phyloP scores from a whole-genome alignment of 2,329 filamentous ascomycete genomes.

The Xylariaceae sp. region DNA sequence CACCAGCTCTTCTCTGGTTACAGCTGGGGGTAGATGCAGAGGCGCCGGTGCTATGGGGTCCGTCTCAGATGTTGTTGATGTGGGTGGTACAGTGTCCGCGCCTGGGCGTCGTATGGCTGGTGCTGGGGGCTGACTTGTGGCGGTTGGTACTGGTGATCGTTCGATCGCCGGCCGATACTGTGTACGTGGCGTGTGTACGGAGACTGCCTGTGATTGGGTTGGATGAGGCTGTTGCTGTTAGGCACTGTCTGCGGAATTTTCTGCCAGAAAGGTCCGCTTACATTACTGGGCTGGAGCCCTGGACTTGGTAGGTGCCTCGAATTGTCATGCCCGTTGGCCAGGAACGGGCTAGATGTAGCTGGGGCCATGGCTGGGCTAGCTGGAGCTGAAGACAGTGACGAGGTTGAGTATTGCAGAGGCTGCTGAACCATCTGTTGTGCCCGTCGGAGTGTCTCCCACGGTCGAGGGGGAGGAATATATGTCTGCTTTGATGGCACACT shows the following conservation, averaged over 20 bases:
- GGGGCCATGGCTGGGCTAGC: constrained; percentile 3
- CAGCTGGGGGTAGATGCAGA: background rate
- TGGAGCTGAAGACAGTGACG: constrained; percentile 3
- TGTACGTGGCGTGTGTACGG: constrained; percentile 15
- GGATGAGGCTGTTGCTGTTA: constrained; percentile 38
- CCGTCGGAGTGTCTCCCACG: constrained; percentile 37
- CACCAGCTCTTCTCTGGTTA: constrained; percentile 29
- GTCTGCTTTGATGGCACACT: constrained; percentile 28
- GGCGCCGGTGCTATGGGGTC: constrained; percentile 3
- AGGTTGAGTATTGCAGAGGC: background rate
- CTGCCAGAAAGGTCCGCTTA: constrained; percentile 39
- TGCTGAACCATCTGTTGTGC: constrained; percentile 19
- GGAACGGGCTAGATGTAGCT: constrained; percentile 1
- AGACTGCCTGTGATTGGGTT: constrained; percentile 20
- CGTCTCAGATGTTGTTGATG: constrained; percentile 6
- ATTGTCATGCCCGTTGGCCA: constrained; percentile 14
- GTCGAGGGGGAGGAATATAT: constrained; percentile 36
- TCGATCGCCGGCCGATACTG: background rate
- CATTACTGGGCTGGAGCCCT: constrained; percentile 35
- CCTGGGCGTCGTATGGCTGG: constrained; percentile 8
- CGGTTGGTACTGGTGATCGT: constrained; percentile 2
- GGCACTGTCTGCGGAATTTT: constrained; percentile 35
- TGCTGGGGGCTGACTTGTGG: constrained; percentile 2
- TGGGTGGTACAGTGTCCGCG: constrained; percentile 5
- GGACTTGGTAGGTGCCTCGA: constrained; percentile 24